Evolutionary conservation across 1,139 yeast genomes (phyloP).

Genomic region (Pichia sp.): DNA sequence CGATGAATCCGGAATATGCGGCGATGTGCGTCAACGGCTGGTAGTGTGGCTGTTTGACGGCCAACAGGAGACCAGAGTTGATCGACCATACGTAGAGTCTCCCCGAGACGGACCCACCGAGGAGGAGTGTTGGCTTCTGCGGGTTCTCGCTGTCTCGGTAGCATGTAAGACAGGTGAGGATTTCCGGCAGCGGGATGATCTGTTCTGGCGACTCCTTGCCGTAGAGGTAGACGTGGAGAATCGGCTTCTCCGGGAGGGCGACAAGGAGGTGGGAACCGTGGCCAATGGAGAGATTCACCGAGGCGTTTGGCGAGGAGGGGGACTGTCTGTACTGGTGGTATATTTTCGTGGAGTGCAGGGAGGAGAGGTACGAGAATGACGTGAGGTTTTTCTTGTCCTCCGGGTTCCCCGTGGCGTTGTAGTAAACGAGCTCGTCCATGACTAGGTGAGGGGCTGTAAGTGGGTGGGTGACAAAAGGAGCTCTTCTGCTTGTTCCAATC

Average conservation of each 20-base stretch:
- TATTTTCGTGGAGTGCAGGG: conserved; percentile 49
- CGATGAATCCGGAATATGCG: conserved; percentile 62
- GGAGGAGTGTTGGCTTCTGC: conserved; percentile 12
- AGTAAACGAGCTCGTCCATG: conserved; percentile 62
- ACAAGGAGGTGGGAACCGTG: conserved; percentile 44
- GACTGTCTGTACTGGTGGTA: conserved; percentile 54
- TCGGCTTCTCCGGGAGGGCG: conserved; percentile 65
- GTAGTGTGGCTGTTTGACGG: conserved; percentile 80
- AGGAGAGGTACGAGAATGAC: conserved; percentile 46
- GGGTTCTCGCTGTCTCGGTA: conserved; percentile 30
- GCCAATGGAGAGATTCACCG: conserved; percentile 42
- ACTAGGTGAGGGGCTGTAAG: background rate
- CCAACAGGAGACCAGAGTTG: conserved; percentile 67
- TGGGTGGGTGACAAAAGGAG: too few species aligned
- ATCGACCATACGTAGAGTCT: conserved; percentile 82
- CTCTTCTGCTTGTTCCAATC: too few species aligned
- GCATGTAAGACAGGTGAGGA: conserved; percentile 51
- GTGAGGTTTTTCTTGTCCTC: conserved; percentile 42
- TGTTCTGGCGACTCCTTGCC: conserved; percentile 82
- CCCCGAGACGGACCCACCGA: conserved; percentile 68
- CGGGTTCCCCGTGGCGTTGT: conserved; percentile 48
- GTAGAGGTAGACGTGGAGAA: conserved; percentile 68
- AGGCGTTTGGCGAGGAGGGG: conserved; percentile 39
- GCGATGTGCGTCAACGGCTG: conserved; percentile 61
- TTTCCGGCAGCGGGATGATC: conserved; percentile 81